These are phyloP conservation scores for Lizonia empirigonia DNA, from an alignment of 2,329 filamentous ascomycete genomes.

Conservation along the genomic window DNA sequence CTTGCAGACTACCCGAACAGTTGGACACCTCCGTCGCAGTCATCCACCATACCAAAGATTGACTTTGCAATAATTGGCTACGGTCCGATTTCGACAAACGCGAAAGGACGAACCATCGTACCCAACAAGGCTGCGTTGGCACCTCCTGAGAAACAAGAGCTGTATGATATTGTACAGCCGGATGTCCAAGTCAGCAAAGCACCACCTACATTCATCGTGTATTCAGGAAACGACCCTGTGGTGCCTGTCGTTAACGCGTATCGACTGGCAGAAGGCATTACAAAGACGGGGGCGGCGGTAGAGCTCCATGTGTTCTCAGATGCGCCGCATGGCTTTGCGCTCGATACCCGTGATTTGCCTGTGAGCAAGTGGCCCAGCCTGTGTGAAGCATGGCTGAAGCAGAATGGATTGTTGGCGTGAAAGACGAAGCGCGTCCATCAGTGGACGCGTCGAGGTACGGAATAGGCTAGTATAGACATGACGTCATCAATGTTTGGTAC, in stretches of 20 bases:
- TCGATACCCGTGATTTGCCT: slow-evolving; percentile 23
- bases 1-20: slow-evolving; percentile 18
- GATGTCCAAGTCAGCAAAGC: slow-evolving; percentile 20
- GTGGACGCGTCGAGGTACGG: not conserved
- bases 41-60: slow-evolving; percentile 4
- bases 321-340: slow-evolving; percentile 28
- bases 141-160: slow-evolving; percentile 24
- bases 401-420: slow-evolving; percentile 14
- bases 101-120: slow-evolving; percentile 23
- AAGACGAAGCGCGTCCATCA: too few species aligned
- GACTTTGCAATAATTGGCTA: slow-evolving; percentile 28
- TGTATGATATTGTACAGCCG: slow-evolving; percentile 27
- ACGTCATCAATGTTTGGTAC: slow-evolving; percentile 14
- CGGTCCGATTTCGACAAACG: slow-evolving; percentile 29
- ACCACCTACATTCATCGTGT: slow-evolving; percentile 27
- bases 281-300: slow-evolving; percentile 12
- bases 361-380: slow-evolving; percentile 22
- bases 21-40: slow-evolving; percentile 14
- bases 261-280: slow-evolving; percentile 21
- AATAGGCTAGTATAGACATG: slow-evolving; percentile 10
- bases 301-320: slow-evolving; percentile 30
- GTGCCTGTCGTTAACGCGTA: slow-evolving; percentile 28
- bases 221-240: slow-evolving; percentile 24
- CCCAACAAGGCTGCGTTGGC: slow-evolving; percentile 21
- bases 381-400: slow-evolving; percentile 26